phyloP scores from a whole-genome alignment of 169 alveolate genomes.

The Cryptosporidium ubiquitum region DNA sequence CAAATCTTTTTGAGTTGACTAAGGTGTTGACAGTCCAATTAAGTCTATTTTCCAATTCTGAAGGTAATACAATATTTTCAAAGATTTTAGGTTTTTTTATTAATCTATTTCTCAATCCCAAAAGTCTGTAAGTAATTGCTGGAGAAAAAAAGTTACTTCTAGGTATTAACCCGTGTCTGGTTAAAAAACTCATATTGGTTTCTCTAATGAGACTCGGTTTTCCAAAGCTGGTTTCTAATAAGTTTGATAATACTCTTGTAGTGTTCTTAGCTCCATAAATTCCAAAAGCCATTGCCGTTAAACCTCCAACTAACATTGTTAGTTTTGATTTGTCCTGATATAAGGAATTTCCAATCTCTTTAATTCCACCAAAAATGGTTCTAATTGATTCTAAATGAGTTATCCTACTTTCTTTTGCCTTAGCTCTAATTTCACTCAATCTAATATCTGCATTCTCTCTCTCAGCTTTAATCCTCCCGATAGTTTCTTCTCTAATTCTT shows the following conservation, averaged over 20 bases:
- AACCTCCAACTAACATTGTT: constrained; percentile 78
- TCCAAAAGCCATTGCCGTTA: constrained; percentile 85
- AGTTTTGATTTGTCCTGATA: constrained; percentile 75
- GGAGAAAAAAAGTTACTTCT: constrained; percentile 54
- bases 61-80: constrained; percentile 89
- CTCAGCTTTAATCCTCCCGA: constrained; percentile 83
- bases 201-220: constrained; percentile 82
- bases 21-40: constrained; percentile 94
- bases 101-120: constrained; percentile 57
- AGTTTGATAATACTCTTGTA: constrained; percentile 78
- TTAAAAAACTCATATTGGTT: constrained; percentile 52
- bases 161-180: constrained; percentile 40
- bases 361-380: constrained; percentile 84
- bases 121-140: constrained; percentile 17
- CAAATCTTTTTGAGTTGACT: constrained; percentile 89
- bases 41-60: constrained; percentile 87
- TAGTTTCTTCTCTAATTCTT: constrained; percentile 85
- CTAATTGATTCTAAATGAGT: constrained; percentile 90
- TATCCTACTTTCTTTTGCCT: constrained; percentile 89
- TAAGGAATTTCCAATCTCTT: constrained; percentile 64
- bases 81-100: constrained; percentile 75
- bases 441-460: constrained; percentile 85
- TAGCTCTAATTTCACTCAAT: constrained; percentile 80
- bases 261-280: constrained; percentile 83
- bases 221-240: constrained; percentile 78